Base-by-base conservation (phyloP, 148 eudicot genomes). In the Suaeda aralocaspica region DNA sequence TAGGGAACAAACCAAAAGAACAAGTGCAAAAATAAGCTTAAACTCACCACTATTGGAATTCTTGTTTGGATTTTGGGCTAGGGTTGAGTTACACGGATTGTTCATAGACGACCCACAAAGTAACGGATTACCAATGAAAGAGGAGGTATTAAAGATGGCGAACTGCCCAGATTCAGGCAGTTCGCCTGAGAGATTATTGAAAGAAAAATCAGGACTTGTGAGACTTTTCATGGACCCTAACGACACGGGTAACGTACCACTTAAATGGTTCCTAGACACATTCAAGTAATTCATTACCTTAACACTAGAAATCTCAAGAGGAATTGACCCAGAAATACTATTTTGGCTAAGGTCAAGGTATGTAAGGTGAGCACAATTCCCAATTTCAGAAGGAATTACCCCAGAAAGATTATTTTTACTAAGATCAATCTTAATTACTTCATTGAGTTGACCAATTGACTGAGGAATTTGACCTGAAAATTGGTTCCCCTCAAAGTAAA, bases 311-410 rank as follows among this genome's bases (percentile, higher is more conserved):
- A 95, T 75, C 44, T 87, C 83, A 2, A 79, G 76, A 28, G 99
- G 99, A 72, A 95, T 86, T 59, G 86, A 22, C 42, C 99, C 91
- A 6, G 92, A 78, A 36, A 95, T 80, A 79, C 86, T 87, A 84
- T 95, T 95, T 25, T 72, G 87, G 87, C 99, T 95, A 76, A 95
- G 74, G 76, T 95, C 99, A 18, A 95, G 88, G 73, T 84, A 87
- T 1, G 88, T 83, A 25, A 91, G 84, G 34, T 89, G 97, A 46
- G 71, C 26, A 72, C 93, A 91, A 13, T 78, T 76, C 12, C 87
- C 92, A 21, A 95, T 82, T 44, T 86, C 88, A 2, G 66, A 64
- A 11, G 99, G 97, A 18, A 95, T 91, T 75, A 60, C 66, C 2
- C 96, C 91, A 2, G 89, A 80, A 42, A 95, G 68, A 0, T 68